phyloP scores from a whole-genome alignment of 495 filamentous ascomycete genomes.

The Podospora pseudopauciseta region DNA sequence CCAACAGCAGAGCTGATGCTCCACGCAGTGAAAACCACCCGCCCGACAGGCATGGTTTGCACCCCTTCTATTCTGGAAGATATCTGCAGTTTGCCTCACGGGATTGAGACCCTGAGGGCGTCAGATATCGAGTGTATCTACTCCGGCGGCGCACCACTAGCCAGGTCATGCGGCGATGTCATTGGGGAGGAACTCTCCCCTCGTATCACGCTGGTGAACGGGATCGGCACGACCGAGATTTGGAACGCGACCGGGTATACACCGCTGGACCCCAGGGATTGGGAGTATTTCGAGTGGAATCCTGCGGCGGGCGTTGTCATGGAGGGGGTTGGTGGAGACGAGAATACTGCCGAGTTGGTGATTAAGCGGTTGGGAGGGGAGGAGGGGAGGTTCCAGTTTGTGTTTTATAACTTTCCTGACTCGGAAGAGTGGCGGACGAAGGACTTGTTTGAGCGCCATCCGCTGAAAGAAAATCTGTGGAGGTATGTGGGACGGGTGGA shows the following conservation, averaged over 20 bases:
- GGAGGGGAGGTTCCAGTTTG: background rate
- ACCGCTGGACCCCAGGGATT: conserved; percentile 15
- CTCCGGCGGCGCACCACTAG: conserved; percentile 25
- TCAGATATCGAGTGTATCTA: conserved; percentile 24
- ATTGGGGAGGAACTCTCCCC: conserved; percentile 5
- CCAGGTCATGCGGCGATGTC: conserved; percentile 9
- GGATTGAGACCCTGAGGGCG: conserved; percentile 16
- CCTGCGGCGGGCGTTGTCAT: conserved; percentile 23
- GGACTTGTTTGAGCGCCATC: conserved; percentile 50
- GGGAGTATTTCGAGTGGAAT: conserved; percentile 29
- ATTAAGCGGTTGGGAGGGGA: conserved; percentile 19
- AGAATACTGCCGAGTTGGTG: conserved; percentile 14
- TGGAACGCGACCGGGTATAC: conserved; percentile 12
- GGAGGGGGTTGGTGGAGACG: conserved; percentile 23
- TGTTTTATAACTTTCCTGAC: conserved; percentile 46
- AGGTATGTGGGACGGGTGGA: conserved; percentile 46
- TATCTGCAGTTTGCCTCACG: conserved; percentile 16
- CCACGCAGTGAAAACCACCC: conserved; percentile 20
- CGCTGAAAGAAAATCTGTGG: conserved; percentile 42
- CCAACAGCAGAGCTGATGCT: conserved; percentile 23
- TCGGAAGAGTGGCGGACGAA: conserved; percentile 45
- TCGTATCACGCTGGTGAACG: conserved; percentile 13
- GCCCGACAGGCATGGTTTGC: conserved; percentile 22
- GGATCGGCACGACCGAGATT: conserved; percentile 27
- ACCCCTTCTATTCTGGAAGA: conserved; percentile 30